Conservation (phyloP, 495 filamentous ascomycete genomes). For the Penicillium lagena region DNA sequence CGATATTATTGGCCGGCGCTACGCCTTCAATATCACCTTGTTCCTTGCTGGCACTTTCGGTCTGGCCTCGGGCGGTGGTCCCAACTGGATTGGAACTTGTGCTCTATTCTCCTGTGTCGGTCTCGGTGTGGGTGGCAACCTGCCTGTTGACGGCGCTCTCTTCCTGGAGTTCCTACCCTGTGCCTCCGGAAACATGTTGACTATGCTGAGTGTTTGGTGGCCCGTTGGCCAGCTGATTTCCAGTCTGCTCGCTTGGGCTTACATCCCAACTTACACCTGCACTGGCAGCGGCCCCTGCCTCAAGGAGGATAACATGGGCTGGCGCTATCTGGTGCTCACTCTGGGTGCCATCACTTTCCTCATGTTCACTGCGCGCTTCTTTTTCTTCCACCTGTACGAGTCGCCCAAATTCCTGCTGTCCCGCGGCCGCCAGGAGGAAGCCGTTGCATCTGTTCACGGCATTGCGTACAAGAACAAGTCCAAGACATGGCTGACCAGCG, state of each 20-base stretch:
- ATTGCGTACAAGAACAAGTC: conserved; percentile 48
- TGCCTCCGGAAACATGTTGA: conserved; percentile 46
- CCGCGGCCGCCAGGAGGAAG: conserved; percentile 63
- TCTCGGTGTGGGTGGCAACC: conserved; percentile 54
- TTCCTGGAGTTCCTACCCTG: conserved; percentile 56
- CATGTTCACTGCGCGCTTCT: conserved; percentile 65
- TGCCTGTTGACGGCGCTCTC: conserved; percentile 51
- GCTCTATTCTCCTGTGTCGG: conserved; percentile 45
- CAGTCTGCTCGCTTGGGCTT: conserved; percentile 50
- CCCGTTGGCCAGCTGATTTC: conserved; percentile 49
- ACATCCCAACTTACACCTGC: conserved; percentile 48
- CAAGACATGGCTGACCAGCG: conserved; percentile 47
- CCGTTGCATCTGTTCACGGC: conserved; percentile 61
- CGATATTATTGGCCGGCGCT: conserved; percentile 51
- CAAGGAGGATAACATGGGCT: conserved; percentile 64
- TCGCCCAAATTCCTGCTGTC: conserved; percentile 76
- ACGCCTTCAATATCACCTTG: conserved; percentile 54
- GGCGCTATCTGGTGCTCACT: conserved; percentile 69
- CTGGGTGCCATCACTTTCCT: conserved; percentile 66
- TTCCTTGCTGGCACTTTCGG: conserved; percentile 51
- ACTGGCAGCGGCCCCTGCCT: conserved; percentile 43
- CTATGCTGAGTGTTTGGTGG: conserved; percentile 56
- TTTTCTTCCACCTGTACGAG: conserved; percentile 73
- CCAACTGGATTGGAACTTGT: conserved; percentile 45
- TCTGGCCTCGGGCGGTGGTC: conserved; percentile 44